A percentile compares a stretch with the other conserved stretches of the same genome.
Evolutionary conservation across 2,329 filamentous ascomycete genomes (phyloP).

Genomic region (Scortechinia acanthostroma): DNA sequence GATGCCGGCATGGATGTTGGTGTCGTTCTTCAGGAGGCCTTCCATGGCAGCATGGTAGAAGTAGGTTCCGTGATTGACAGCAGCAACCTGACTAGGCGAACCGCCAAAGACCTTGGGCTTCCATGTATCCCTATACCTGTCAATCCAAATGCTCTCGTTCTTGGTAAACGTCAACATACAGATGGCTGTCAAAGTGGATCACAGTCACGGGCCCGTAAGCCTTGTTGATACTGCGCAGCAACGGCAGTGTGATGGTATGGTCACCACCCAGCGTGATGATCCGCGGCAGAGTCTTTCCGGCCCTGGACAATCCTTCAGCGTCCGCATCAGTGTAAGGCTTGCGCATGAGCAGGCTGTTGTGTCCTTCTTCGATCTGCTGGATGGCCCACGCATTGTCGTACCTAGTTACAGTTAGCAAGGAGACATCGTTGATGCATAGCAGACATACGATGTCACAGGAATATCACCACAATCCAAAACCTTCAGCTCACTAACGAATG

Average conservation of each 20-base stretch:
- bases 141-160: not conserved
- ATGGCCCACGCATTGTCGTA: constrained; percentile 80
- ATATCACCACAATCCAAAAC: constrained; percentile 80
- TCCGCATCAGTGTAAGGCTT: constrained; percentile 62
- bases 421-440: not conserved
- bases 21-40: constrained; percentile 73
- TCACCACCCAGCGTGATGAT: constrained; percentile 71
- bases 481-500: constrained; percentile 74
- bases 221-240: constrained; percentile 50
- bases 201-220: constrained; percentile 53
- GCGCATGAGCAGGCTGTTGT: constrained; percentile 69
- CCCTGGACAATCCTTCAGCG: constrained; percentile 60
- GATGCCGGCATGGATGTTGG: constrained; percentile 82
- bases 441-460: constrained; percentile 70
- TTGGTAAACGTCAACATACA: constrained; percentile 13
- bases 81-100: constrained; percentile 67
- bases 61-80: constrained; percentile 82
- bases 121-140: constrained; percentile 46
- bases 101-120: constrained; percentile 82
- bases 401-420: constrained; percentile 14
- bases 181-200: constrained; percentile 56
- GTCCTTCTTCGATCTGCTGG: constrained; percentile 78
- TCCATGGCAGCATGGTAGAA: constrained; percentile 78
- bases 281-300: constrained; percentile 70
- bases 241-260: constrained; percentile 53